These are phyloP conservation scores for Solanum ossicruentum DNA, from an alignment of 257 asterid species.

Conservation along the genomic window DNA sequence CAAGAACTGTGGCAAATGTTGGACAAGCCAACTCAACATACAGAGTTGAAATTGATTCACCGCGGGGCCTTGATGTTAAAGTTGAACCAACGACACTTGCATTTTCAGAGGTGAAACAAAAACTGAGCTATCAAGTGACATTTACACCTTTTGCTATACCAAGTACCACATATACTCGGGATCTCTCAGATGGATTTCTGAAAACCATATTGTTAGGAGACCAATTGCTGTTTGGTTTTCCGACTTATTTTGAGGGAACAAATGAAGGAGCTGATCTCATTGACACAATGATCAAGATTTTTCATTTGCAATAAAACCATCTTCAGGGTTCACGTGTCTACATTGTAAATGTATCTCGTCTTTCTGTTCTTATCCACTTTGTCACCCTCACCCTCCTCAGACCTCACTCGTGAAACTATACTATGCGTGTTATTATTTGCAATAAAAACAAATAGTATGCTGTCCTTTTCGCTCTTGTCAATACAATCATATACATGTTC, in stretches of 20 bases:
- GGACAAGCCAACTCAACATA: slow-evolving; percentile 19
- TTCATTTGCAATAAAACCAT: not conserved
- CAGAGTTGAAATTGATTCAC: not conserved
- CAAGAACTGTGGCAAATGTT: slow-evolving; percentile 31
- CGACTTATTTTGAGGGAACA: not conserved
- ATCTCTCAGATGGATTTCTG: slow-evolving; percentile 17
- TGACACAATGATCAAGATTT: not conserved
- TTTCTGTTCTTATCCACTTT: not conserved
- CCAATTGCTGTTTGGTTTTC: slow-evolving; percentile 6
- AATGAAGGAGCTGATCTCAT: not conserved
- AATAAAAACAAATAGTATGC: not conserved
- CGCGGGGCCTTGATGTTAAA: not conserved
- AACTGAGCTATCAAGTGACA: not conserved
- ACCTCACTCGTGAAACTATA: not conserved
- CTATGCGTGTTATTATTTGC: not conserved
- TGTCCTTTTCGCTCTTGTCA: not conserved
- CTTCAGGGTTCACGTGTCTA: not conserved
- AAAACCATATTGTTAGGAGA: slow-evolving; percentile 4
- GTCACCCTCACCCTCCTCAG: not conserved
- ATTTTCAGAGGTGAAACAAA: slow-evolving; percentile 1
- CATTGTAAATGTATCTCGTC: not conserved
- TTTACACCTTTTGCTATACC: not conserved
- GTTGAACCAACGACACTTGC: slow-evolving; percentile 8
- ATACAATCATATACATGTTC: not conserved
- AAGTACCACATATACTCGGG: slow-evolving; percentile 6